Percentiles rank a stretch among this genome's conserved stretches.
phyloP scores from a whole-genome alignment of 495 filamentous ascomycete genomes.

The Trichoderma parareesei region DNA sequence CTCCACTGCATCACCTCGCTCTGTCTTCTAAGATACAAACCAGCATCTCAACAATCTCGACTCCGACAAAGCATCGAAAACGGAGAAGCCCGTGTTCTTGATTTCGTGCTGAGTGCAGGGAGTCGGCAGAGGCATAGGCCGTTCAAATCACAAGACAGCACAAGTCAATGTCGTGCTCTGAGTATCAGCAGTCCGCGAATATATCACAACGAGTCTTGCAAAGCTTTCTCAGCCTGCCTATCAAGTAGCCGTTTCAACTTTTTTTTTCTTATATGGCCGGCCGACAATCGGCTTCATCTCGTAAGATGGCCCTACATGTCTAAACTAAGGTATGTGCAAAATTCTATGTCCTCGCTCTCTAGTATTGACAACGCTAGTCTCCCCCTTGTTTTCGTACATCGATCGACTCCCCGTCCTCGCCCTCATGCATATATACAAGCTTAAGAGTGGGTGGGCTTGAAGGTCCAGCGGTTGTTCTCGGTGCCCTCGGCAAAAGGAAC shows the following conservation, averaged over 20 bases:
- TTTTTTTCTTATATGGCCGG: background rate
- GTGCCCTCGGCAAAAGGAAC: constrained; percentile 72
- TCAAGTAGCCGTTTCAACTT: background rate
- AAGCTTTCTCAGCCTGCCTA: background rate
- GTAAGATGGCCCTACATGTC: background rate
- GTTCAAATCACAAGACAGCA: background rate
- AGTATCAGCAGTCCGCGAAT: background rate
- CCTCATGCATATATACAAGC: background rate
- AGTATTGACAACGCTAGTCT: background rate
- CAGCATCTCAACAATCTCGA: background rate
- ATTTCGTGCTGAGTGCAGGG: background rate
- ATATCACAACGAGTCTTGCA: background rate
- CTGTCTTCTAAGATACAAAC: background rate
- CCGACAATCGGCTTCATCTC: background rate
- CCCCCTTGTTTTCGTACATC: background rate
- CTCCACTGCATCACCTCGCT: background rate
- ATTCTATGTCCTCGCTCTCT: background rate
- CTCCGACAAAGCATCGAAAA: background rate
- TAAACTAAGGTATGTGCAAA: background rate
- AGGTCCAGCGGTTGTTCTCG: constrained; percentile 58
- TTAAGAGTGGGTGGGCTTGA: constrained; percentile 55
- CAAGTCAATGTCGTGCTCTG: background rate
- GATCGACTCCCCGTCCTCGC: background rate
- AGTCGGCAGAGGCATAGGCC: background rate
- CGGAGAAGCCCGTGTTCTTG: background rate